phyloP scores from a whole-genome alignment of 1,284 basidiomycete genomes.

The Microbotryum silenes-acaulis region DNA sequence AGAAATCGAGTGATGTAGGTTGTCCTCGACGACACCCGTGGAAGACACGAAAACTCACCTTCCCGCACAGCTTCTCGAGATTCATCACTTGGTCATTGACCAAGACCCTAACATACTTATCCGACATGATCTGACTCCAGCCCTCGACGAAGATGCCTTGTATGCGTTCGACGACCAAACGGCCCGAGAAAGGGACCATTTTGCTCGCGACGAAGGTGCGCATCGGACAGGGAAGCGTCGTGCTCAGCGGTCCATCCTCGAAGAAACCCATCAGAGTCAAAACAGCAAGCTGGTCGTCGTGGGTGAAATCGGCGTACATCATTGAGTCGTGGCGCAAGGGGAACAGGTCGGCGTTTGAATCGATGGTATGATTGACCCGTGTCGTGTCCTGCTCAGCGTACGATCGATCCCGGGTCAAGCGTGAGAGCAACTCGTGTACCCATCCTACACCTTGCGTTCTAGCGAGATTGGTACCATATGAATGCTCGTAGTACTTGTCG shows the following conservation, averaged over 20 bases:
- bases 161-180: constrained; percentile 59
- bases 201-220: constrained; percentile 42
- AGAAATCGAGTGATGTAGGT: no score
- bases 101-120: no score
- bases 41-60: no score
- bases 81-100: no score
- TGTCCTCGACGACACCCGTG: no score
- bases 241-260: constrained; percentile 64
- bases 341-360: constrained; percentile 58
- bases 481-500: constrained; percentile 59
- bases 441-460: constrained; percentile 53
- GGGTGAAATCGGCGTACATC: constrained; percentile 27
- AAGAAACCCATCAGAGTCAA: constrained; percentile 56
- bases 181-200: constrained; percentile 56
- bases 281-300: constrained; percentile 24
- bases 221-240: constrained; percentile 61
- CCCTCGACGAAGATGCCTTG: constrained; percentile 39
- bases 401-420: constrained; percentile 51
- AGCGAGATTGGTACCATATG: constrained; percentile 37
- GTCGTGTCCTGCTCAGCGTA: constrained; percentile 56
- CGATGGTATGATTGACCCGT: constrained; percentile 54
- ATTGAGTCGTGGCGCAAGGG: constrained; percentile 42
- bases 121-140: no score
- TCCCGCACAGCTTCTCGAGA: no score
- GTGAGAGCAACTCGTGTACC: constrained; percentile 71